Base-by-base conservation (phyloP, 257 asterid species). In the Nemophila menziesii region DNA sequence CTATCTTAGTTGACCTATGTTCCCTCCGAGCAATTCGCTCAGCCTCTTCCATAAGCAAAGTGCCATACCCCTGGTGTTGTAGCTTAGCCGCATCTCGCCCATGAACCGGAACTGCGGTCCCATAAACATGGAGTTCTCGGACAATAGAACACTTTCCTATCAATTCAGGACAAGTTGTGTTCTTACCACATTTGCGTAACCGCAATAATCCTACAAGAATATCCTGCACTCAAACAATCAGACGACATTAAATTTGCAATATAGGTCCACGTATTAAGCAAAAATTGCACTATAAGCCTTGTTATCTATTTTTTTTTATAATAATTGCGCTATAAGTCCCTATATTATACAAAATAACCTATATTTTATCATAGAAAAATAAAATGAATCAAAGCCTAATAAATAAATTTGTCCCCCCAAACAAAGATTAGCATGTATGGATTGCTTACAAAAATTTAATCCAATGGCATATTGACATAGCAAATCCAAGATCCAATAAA, bases 31-130 rank as follows among this genome's bases (percentile, higher is more conserved):
- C 94, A 43, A 90, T 85, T 26, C 75, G 64, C 55, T 90, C 93
- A 0, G 92, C 99, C 62, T 90, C 99, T 63, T 85, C 99, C 99
- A 90, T 90, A 12, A 90, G 61, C 26, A 90, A 72, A 4, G 96
- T 90, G 33, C 96, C 94, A 33, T 81, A 90, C 16, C 99, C 99
- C 60, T 90, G 96, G 61, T 90, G 99, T 55, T 90, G 99, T 68
- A 85, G 71, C 57, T 90, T 90, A 63, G 81, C 93, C 38, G 75
- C 73, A 52, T 90, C 99, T 23, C 99, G 78, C 8, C 93, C 99
- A 48, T 85, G 99, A 17, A 90, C 96, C 5, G 99, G 99, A 48
- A 90, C 94, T 21, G 94, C 99, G 8, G 99, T 85, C 46, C 99
- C 99, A 21, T 90, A 90, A 20, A 90, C 99, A 21, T 85, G 99